A percentile compares a stretch with the other conserved stretches of the same genome.
Evolutionary conservation across 192 early-diverging fungal species (phyloP).

Genomic region (Diversispora eburnea): DNA sequence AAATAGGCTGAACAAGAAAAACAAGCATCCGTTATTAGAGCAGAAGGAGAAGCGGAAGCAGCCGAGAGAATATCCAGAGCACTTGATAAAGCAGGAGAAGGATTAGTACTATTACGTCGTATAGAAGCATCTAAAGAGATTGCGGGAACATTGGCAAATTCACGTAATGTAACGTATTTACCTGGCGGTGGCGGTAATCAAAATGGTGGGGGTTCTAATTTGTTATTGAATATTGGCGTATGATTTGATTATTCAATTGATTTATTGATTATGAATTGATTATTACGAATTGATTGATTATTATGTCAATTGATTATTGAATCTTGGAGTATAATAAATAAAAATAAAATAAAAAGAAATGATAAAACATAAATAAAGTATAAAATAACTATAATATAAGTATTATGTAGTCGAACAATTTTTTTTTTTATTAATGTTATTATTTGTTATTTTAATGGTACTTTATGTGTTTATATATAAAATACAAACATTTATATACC

Average conservation of each 20-base stretch:
- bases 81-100: constrained; percentile 87
- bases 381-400: too few species aligned
- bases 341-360: too few species aligned
- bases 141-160: constrained; percentile 75
- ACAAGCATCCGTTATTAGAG: constrained; percentile 92
- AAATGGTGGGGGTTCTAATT: constrained; percentile 56
- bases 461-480: too few species aligned
- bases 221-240: constrained; percentile 68
- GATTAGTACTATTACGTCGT: constrained; percentile 90
- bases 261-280: too few species aligned
- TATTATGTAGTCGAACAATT: too few species aligned
- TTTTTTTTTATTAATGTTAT: too few species aligned
- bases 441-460: too few species aligned
- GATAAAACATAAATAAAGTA: too few species aligned
- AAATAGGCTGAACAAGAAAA: constrained; percentile 94
- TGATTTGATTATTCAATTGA: neutral
- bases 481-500: too few species aligned
- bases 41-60: constrained; percentile 96
- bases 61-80: constrained; percentile 90
- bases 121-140: constrained; percentile 98
- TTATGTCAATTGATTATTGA: too few species aligned
- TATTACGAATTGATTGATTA: too few species aligned
- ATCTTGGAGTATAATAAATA: too few species aligned
- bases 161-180: constrained; percentile 89
- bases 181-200: constrained; percentile 47